A percentile compares a stretch with the other conserved stretches of the same genome.
Conservation (phyloP, 768 basidiomycete species). For the Leccinum sublutescens region DNA sequence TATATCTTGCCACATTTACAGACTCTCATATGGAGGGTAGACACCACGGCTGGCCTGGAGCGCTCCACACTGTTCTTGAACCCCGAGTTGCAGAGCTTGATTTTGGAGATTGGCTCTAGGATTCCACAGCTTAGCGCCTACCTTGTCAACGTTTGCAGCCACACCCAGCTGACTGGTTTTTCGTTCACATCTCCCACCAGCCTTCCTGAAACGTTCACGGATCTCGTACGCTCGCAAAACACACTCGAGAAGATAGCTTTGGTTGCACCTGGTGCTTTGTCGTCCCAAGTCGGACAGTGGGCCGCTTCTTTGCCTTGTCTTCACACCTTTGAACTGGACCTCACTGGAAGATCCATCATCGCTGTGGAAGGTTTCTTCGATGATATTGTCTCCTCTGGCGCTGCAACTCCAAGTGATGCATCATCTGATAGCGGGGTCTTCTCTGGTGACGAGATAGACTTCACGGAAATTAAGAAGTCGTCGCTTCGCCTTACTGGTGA, state of each 20-base stretch:
- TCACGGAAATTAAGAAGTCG: constrained; percentile 71
- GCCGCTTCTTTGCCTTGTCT: constrained; percentile 60
- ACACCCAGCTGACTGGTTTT: constrained; percentile 62
- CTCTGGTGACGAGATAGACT: constrained; percentile 75
- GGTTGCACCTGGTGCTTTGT: constrained; percentile 72
- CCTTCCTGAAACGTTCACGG: constrained; percentile 70
- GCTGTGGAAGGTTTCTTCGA: constrained; percentile 83
- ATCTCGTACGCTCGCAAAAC: constrained; percentile 58
- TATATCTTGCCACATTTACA: constrained; percentile 70
- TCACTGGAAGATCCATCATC: constrained; percentile 62
- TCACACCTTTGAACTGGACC: constrained; percentile 65
- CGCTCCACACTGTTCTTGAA: constrained; percentile 63
- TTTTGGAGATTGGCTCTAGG: constrained; percentile 58
- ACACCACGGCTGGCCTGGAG: constrained; percentile 63
- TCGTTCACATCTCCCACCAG: constrained; percentile 68
- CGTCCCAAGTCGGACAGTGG: constrained; percentile 73
- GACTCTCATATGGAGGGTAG: constrained; percentile 70
- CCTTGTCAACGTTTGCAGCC: constrained; percentile 61
- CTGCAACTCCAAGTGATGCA: constrained; percentile 65
- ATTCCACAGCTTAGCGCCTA: constrained; percentile 60
- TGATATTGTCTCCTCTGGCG: constrained; percentile 65
- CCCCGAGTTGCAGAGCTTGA: constrained; percentile 57
- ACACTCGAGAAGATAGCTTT: constrained; percentile 60
- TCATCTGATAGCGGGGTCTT: constrained; percentile 78
- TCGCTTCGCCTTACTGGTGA: constrained; percentile 63